Evolutionary conservation across 768 basidiomycete species (phyloP).

Genomic region (Suillus cothurnatus): DNA sequence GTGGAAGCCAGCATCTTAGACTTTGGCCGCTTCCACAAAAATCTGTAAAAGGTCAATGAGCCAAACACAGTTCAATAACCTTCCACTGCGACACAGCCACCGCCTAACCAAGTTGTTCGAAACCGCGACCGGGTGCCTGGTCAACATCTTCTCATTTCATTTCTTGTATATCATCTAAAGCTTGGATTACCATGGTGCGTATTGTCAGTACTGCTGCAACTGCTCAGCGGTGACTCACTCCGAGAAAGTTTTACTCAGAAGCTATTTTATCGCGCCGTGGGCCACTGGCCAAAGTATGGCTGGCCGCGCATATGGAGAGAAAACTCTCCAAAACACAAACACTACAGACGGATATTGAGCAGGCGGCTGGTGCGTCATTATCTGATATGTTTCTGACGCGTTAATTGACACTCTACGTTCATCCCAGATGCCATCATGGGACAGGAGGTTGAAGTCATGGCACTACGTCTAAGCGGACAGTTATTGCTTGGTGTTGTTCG

Average conservation of each 20-base stretch:
- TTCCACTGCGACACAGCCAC: slow-evolving; percentile 27
- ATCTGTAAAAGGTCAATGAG: slow-evolving; percentile 5
- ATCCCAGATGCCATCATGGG: slow-evolving; percentile 85
- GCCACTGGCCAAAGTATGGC: slow-evolving; percentile 96
- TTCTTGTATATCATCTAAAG: slow-evolving; percentile 22
- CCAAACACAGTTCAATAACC: slow-evolving; percentile 15
- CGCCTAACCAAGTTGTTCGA: neutral
- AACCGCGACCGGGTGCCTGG: slow-evolving; percentile 12
- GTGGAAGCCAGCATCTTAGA: slow-evolving; percentile 24
- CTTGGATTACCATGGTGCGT: slow-evolving; percentile 30
- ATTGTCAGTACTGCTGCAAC: neutral
- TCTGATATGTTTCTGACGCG: neutral
- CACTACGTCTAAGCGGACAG: slow-evolving; percentile 95
- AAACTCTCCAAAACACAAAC: slow-evolving; percentile 97
- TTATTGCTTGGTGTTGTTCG: slow-evolving; percentile 94
- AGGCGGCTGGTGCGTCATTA: slow-evolving; percentile 76
- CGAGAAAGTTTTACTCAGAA: slow-evolving; percentile 82
- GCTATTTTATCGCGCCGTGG: slow-evolving; percentile 92
- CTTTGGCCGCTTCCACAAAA: slow-evolving; percentile 9
- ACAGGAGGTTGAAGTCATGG: slow-evolving; percentile 91
- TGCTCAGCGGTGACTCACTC: neutral
- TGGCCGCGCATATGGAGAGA: slow-evolving; percentile 97
- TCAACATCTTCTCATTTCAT: slow-evolving; percentile 5
- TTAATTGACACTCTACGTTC: neutral
- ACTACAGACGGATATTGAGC: slow-evolving; percentile 91